phyloP scores from a whole-genome alignment of 352 stramenopile species.

The Globisporangium splendens region DNA sequence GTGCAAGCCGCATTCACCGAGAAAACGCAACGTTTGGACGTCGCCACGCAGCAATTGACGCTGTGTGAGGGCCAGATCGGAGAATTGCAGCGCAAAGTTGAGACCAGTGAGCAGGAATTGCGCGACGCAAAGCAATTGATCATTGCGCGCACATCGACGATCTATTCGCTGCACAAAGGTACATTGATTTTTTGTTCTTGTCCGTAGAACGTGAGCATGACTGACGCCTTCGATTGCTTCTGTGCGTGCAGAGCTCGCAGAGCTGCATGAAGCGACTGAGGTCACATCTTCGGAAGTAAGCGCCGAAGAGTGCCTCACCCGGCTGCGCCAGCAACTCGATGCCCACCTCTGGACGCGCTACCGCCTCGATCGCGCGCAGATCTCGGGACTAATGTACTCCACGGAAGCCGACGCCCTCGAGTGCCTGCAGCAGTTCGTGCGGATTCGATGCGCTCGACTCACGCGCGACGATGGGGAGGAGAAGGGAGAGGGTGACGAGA shows the following conservation, averaged over 20 bases:
- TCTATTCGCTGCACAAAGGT: constrained; percentile 58
- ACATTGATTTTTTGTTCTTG: neutral
- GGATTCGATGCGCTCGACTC: constrained; percentile 21
- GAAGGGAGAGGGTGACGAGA: neutral
- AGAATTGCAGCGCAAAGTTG: constrained; percentile 12
- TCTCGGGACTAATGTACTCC: constrained; percentile 21
- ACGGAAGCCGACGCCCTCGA: constrained; percentile 33
- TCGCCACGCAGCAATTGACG: neutral
- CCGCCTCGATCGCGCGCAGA: constrained; percentile 21
- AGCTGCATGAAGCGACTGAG: constrained; percentile 21
- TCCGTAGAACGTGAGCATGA: neutral
- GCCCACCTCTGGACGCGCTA: constrained; percentile 43
- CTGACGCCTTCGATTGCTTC: neutral
- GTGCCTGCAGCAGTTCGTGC: constrained; percentile 32
- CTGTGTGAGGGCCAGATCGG: neutral
- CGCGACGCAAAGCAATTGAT: constrained; percentile 30
- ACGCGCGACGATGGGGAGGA: too few species aligned
- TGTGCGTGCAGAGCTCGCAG: constrained; percentile 35
- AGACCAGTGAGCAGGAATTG: constrained; percentile 15
- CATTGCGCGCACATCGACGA: constrained; percentile 32
- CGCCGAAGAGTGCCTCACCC: constrained; percentile 24
- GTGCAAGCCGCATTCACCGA: neutral
- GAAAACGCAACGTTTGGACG: neutral
- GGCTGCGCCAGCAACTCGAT: constrained; percentile 47
- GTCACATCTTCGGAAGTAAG: constrained; percentile 15